Conservation (phyloP, 139 green algal species). For the Desmodesmus armatus region DNA sequence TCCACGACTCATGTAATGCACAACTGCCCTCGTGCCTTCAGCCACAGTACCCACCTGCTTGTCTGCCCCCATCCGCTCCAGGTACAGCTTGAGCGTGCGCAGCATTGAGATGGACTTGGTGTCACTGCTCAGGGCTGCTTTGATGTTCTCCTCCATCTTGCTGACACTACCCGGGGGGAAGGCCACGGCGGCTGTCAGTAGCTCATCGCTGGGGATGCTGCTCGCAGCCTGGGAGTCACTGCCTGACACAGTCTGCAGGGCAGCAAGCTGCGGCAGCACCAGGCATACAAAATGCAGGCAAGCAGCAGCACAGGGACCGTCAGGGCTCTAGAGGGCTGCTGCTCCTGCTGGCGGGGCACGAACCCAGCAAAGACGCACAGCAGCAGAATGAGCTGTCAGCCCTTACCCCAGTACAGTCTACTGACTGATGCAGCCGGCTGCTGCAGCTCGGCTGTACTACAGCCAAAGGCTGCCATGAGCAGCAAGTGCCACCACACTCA, state of each 20-base stretch:
- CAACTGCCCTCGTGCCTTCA: neutral
- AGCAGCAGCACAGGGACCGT: neutral
- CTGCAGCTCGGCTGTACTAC: neutral
- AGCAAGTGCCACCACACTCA: neutral
- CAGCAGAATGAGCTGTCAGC: neutral
- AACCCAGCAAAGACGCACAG: neutral
- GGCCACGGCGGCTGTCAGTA: constrained; percentile 32
- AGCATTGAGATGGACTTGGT: constrained; percentile 75
- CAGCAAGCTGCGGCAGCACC: neutral
- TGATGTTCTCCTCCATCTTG: constrained; percentile 63
- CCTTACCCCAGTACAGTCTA: neutral
- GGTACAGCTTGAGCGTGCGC: constrained; percentile 81
- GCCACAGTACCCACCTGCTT: constrained; percentile 30
- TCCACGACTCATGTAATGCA: neutral
- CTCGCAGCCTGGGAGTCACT: constrained; percentile 16
- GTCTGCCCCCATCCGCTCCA: constrained; percentile 81
- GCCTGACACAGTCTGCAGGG: constrained; percentile 21
- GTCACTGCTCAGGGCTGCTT: constrained; percentile 56
- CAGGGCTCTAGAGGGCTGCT: neutral
- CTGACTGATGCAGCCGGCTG: neutral
- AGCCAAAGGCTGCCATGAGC: neutral
- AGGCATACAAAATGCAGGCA: neutral
- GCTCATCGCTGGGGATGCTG: constrained; percentile 47
- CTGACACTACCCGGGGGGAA: constrained; percentile 44
- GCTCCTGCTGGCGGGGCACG: neutral